These are phyloP conservation scores for Brasilioporus rufonigricans DNA, from an alignment of 768 basidiomycete genomes.

Conservation along the genomic window DNA sequence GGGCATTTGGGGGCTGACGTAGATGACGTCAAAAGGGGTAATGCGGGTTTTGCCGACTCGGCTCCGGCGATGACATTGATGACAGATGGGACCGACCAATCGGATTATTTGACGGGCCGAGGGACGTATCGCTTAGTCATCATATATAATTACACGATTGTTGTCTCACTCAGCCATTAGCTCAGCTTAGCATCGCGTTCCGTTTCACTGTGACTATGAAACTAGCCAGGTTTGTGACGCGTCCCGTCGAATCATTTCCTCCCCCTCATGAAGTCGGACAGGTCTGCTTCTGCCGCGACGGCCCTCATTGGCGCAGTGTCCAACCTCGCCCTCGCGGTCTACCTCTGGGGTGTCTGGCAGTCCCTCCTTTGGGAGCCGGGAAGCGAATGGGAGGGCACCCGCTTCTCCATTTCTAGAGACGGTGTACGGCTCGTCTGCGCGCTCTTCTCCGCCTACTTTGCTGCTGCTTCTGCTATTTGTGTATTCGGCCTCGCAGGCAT, in stretches of 20 bases:
- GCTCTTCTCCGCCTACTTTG: constrained; percentile 65
- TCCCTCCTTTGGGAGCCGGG: constrained; percentile 46
- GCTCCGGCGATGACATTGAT: background rate
- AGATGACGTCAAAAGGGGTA: background rate
- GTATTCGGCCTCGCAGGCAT: constrained; percentile 68
- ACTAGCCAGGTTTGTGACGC: background rate
- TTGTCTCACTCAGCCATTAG: constrained; percentile 16
- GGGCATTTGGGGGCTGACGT: constrained; percentile 80
- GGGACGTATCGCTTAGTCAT: constrained; percentile 12
- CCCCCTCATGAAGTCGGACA: constrained; percentile 18
- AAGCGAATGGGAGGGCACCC: constrained; percentile 48
- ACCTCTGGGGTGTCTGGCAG: constrained; percentile 43
- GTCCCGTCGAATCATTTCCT: background rate
- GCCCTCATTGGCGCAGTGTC: constrained; percentile 40
- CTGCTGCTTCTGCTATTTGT: constrained; percentile 61
- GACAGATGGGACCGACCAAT: background rate
- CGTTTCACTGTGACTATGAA: too few species aligned
- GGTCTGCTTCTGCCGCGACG: constrained; percentile 36
- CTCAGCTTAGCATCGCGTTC: constrained; percentile 6
- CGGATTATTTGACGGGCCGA: background rate
- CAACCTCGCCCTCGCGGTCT: constrained; percentile 40
- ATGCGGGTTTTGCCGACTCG: background rate
- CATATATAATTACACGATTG: background rate
- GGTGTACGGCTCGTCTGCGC: constrained; percentile 53
- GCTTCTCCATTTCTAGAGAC: constrained; percentile 40